phyloP scores from a whole-genome alignment of 1,284 basidiomycete species.

The Tilletia setariae region DNA sequence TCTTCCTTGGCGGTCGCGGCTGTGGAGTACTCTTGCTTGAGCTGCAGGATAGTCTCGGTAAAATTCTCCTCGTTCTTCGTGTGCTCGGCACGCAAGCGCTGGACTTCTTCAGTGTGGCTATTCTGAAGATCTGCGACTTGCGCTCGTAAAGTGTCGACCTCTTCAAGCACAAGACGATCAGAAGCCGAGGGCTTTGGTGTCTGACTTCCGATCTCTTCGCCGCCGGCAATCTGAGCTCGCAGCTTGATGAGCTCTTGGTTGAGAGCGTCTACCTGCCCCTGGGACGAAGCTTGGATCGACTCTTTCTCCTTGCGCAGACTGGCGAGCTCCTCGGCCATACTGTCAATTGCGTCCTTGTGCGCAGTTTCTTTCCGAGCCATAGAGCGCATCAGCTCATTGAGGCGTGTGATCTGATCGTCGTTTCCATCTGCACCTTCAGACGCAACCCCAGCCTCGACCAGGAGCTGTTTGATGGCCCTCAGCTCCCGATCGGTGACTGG shows the following conservation, averaged over 20 bases:
- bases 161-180: constrained; percentile 5
- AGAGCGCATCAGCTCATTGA: constrained; percentile 58
- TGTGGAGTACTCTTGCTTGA: background rate
- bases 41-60: constrained; percentile 78
- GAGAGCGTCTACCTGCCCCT: constrained; percentile 82
- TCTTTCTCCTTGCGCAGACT: constrained; percentile 73
- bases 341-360: constrained; percentile 72
- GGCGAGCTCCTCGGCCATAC: constrained; percentile 67
- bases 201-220: constrained; percentile 5
- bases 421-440: constrained; percentile 20
- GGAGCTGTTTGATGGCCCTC: constrained; percentile 25
- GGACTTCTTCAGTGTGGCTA: constrained; percentile 56
- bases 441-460: constrained; percentile 22
- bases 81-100: constrained; percentile 67
- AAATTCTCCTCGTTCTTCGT: constrained; percentile 56
- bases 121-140: background rate
- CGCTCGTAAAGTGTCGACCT: constrained; percentile 6
- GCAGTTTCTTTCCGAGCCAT: constrained; percentile 91
- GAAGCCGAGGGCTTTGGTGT: background rate
- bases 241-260: constrained; percentile 57
- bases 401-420: constrained; percentile 12
- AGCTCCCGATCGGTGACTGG: constrained; percentile 32
- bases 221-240: background rate
- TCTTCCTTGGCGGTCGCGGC: background rate
- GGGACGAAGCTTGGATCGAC: constrained; percentile 70